Evolutionary conservation across 164 flowering plant genomes (phyloP).

Genomic region (Chimonanthus salicifolius): DNA sequence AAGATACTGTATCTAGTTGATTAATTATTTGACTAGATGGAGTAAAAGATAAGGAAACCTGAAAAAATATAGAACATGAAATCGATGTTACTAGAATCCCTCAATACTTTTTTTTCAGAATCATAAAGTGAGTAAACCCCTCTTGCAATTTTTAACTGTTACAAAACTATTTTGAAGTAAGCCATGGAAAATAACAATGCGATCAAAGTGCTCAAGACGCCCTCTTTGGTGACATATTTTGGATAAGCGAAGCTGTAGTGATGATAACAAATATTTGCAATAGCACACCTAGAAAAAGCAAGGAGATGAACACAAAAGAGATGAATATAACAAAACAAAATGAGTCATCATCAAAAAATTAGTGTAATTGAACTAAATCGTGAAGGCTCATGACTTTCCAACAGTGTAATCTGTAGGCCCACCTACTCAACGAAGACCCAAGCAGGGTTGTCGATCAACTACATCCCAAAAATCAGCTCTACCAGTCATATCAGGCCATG

Average conservation of each 20-base stretch:
- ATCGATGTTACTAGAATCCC: background rate
- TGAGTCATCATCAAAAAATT: too few relatives aligned
- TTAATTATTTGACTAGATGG: background rate
- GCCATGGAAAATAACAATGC: too few relatives aligned
- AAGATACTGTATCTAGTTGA: background rate
- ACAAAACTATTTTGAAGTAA: background rate
- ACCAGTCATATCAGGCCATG: too few relatives aligned
- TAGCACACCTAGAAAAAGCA: conserved; percentile 26
- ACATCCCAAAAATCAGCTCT: too few relatives aligned
- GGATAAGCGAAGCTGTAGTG: conserved; percentile 30
- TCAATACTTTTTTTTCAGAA: background rate
- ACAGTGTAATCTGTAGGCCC: too few relatives aligned
- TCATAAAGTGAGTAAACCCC: too few relatives aligned
- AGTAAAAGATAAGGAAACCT: background rate
- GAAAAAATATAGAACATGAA: background rate
- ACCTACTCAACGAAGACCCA: too few relatives aligned
- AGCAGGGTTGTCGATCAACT: too few relatives aligned
- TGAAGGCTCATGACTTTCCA: too few relatives aligned
- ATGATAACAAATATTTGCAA: conserved; percentile 29
- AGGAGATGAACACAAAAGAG: background rate
- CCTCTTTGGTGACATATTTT: conserved; percentile 59
- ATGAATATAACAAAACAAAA: background rate
- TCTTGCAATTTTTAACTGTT: background rate
- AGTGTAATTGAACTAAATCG: too few relatives aligned
- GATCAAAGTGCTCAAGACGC: conserved; percentile 25